phyloP scores from a whole-genome alignment of 441 rosid species.

The Biscutella laevigata region DNA sequence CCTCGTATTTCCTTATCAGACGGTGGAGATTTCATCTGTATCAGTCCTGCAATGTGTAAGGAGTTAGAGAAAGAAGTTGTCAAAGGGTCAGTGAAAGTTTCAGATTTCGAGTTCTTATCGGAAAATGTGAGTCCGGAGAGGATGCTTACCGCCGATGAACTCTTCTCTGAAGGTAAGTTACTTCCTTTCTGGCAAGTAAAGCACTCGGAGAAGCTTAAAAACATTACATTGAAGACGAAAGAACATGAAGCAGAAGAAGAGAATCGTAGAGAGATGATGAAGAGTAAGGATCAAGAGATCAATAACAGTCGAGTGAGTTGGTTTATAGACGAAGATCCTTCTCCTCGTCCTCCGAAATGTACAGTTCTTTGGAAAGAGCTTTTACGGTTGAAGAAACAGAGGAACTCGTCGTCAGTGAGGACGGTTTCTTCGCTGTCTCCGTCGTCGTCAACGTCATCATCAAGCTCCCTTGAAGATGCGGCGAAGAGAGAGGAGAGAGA shows the following conservation, averaged over 20 bases:
- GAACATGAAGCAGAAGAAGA: slow-evolving; percentile 24
- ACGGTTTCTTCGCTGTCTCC: slow-evolving; percentile 64
- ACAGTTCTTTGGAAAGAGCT: slow-evolving; percentile 91
- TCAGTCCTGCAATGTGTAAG: slow-evolving; percentile 36
- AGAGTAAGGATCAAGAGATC: slow-evolving; percentile 33
- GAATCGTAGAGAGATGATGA: slow-evolving; percentile 14
- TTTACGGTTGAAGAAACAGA: slow-evolving; percentile 66
- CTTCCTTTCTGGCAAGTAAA: slow-evolving; percentile 77
- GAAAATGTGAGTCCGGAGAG: slow-evolving; percentile 36
- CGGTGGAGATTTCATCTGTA: slow-evolving; percentile 65
- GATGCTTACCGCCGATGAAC: slow-evolving; percentile 79
- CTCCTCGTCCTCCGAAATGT: slow-evolving; percentile 96
- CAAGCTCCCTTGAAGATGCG: slow-evolving; percentile 42
- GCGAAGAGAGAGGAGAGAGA: slow-evolving; percentile 31
- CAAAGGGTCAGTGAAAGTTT: slow-evolving; percentile 33
- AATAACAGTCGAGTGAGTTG: slow-evolving; percentile 34
- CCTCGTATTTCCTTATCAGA: slow-evolving; percentile 69
- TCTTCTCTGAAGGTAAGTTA: slow-evolving; percentile 78
- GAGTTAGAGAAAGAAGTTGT: slow-evolving; percentile 20
- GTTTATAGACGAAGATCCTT: slow-evolving; percentile 87
- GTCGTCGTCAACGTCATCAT: slow-evolving; percentile 59
- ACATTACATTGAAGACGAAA: slow-evolving; percentile 42
- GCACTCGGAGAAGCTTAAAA: slow-evolving; percentile 64
- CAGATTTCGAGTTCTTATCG: slow-evolving; percentile 82
- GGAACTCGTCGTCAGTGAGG: slow-evolving; percentile 48